Conservation (phyloP, 305 asterid species). For the Fraxinus xanthoxyloides region DNA sequence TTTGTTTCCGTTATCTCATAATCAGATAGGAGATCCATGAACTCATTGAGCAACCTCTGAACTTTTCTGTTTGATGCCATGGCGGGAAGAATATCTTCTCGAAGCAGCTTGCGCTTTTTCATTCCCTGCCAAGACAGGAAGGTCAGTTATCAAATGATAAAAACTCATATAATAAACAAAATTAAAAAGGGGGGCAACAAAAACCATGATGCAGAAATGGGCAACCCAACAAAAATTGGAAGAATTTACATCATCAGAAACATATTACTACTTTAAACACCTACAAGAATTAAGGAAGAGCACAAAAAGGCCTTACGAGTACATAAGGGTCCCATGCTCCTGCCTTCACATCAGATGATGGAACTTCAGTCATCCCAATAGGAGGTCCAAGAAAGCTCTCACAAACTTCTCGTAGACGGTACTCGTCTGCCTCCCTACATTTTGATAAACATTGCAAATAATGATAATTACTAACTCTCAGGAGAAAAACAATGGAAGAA, state of each 20-base stretch:
- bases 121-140: constrained; percentile 57
- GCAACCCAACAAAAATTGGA: background rate
- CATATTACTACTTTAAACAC: background rate
- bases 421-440: constrained; percentile 87
- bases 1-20: constrained; percentile 41
- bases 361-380: constrained; percentile 62
- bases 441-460: too few species aligned
- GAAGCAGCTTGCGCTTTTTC: constrained; percentile 85
- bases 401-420: constrained; percentile 90
- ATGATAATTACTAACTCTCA: too few species aligned
- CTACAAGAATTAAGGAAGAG: constrained; percentile 7
- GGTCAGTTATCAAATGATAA: background rate
- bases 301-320: constrained; percentile 53
- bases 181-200: background rate
- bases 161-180: background rate
- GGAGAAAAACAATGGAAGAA: too few species aligned
- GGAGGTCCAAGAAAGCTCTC: constrained; percentile 99
- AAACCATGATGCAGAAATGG: background rate
- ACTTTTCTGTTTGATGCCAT: constrained; percentile 94
- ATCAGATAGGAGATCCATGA: constrained; percentile 76
- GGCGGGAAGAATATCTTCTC: constrained; percentile 95
- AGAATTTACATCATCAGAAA: background rate
- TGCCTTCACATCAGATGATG: constrained; percentile 36
- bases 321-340: constrained; percentile 76
- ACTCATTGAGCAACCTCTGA: constrained; percentile 85